Conservation (phyloP, 495 filamentous ascomycete genomes). For the Podospora australis region DNA sequence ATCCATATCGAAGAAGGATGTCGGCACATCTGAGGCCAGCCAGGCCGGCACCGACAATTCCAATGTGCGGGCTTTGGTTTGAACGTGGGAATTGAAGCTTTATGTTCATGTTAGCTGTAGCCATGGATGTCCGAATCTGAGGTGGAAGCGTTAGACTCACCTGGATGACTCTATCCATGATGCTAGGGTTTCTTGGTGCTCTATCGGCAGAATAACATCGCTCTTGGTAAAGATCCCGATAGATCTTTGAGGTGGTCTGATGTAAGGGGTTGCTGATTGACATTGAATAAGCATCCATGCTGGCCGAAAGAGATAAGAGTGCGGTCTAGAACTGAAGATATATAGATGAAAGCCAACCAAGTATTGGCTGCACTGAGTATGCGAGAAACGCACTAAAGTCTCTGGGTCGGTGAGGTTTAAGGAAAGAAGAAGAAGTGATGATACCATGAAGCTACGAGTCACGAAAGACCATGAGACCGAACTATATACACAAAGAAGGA, state of each 20-base stretch:
- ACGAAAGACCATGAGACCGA: too few species aligned
- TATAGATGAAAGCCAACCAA: too few species aligned
- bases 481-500: too few species aligned
- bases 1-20: conserved; percentile 69
- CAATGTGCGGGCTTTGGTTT: conserved; percentile 44
- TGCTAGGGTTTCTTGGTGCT: conserved; percentile 17
- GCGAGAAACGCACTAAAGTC: too few species aligned
- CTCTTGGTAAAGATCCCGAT: conserved; percentile 39
- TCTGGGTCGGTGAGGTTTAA: too few species aligned
- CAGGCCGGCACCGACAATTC: conserved; percentile 79
- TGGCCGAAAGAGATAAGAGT: too few species aligned
- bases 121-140: neutral
- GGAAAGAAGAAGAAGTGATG: too few species aligned
- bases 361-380: too few species aligned
- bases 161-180: conserved; percentile 24
- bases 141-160: conserved; percentile 5
- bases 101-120: neutral
- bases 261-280: conserved; percentile 38
- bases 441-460: too few species aligned
- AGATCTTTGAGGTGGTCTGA: conserved; percentile 38
- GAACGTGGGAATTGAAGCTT: conserved; percentile 32
- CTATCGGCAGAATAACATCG: conserved; percentile 7
- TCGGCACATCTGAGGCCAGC: conserved; percentile 86
- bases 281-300: conserved; percentile 47
- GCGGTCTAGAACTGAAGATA: too few species aligned